A percentile compares a stretch with the other conserved stretches of the same genome.
These are phyloP conservation scores for Carex parvula DNA, from an alignment of 176 grass and related monocot genomes.

Conservation along the genomic window DNA sequence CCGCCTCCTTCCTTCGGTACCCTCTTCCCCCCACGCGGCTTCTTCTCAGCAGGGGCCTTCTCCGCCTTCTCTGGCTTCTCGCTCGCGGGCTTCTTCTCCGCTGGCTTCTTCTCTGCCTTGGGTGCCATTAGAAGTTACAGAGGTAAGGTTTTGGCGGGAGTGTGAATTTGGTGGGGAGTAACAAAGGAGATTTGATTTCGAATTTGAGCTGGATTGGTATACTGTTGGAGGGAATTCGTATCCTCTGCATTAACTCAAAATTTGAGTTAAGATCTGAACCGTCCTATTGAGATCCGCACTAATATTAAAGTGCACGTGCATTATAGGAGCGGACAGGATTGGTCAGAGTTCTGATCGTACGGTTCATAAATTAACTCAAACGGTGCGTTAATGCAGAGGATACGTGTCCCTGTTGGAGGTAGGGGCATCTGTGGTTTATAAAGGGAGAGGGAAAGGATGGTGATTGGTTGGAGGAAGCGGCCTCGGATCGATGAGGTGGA, in stretches of 20 bases:
- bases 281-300: too few relatives aligned
- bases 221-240: too few relatives aligned
- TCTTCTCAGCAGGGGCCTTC: constrained; percentile 9
- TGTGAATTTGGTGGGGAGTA: not conserved
- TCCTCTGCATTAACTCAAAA: too few relatives aligned
- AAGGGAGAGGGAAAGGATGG: not conserved
- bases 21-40: not conserved
- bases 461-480: not conserved
- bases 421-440: not conserved
- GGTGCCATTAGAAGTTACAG: not conserved
- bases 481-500: constrained; percentile 10
- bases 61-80: not conserved
- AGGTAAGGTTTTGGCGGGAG: not conserved
- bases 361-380: too few relatives aligned
- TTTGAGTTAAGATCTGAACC: too few relatives aligned
- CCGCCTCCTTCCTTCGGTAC: not conserved
- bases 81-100: not conserved
- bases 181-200: not conserved
- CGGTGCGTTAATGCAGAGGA: too few relatives aligned
- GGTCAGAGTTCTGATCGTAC: too few relatives aligned
- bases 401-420: too few relatives aligned
- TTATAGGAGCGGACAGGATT: too few relatives aligned
- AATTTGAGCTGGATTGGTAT: not conserved
- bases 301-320: too few relatives aligned
- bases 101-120: constrained; percentile 4